Evolutionary conservation across 2,329 filamentous ascomycete species (phyloP).

Genomic region (Trichoderma asperellum): DNA sequence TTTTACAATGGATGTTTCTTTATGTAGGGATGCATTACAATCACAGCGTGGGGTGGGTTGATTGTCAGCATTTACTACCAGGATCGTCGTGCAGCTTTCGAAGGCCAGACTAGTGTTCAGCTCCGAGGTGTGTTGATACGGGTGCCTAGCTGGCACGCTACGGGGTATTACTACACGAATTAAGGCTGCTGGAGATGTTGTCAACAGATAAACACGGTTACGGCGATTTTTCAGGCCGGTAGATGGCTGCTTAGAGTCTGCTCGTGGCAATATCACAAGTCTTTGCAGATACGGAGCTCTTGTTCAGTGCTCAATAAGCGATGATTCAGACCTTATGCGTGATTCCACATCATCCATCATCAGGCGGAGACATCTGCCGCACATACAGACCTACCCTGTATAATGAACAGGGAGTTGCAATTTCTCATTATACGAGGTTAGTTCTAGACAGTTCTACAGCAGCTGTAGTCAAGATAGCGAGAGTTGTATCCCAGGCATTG

Average conservation of each 20-base stretch:
- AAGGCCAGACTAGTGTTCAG: neutral
- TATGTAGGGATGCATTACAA: neutral
- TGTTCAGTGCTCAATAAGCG: neutral
- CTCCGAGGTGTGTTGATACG: neutral
- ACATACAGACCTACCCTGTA: slow-evolving; percentile 1
- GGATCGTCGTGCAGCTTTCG: neutral
- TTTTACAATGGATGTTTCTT: neutral
- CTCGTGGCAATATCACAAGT: neutral
- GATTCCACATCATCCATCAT: slow-evolving; percentile 16
- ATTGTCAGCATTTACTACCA: neutral
- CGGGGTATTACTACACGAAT: neutral
- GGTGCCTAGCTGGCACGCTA: neutral
- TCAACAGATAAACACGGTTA: neutral
- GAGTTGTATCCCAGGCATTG: neutral
- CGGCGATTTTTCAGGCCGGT: neutral
- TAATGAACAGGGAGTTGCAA: neutral
- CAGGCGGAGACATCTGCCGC: neutral
- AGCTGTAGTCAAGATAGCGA: neutral
- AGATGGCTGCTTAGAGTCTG: neutral
- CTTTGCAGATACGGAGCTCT: neutral
- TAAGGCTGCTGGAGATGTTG: neutral
- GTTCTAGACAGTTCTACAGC: neutral
- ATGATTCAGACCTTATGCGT: neutral
- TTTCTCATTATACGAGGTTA: neutral
- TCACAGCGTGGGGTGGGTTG: slow-evolving; percentile 10